Evolutionary conservation across 176 grass and related monocot genomes (phyloP), one percentile per base, ranked within the genome.

Genomic region (Hsuehochloa calcarea): DNA sequence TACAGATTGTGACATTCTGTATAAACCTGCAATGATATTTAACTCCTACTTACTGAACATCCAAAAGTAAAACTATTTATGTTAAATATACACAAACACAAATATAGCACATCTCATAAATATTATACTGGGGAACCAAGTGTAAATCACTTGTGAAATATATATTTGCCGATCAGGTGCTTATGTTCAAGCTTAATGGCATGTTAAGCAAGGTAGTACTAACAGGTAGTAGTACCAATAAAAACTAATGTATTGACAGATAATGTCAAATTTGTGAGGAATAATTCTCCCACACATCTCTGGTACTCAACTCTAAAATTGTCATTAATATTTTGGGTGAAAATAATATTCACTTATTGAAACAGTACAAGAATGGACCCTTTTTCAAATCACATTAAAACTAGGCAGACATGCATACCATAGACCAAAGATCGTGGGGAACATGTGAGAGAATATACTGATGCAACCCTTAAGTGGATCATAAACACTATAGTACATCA

Each of bases 371-470:
- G 1, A 62, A 54, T 7, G 31, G 9, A 70, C 52, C 17, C 9
- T 52, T 52, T 52, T 26, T 45, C n/a, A 68, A 65, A 88, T 50
- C 68, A 70, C 71, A 77, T 74, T 11, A 64, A 72, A 70, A 27
- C 29, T 40, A 80, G 66, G 34, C 69, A 71, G 8, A 54, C 83
- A 86, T 65, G 27, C 65, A 82, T 71, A 59, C 22, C 49, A 47
- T 52, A 77, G 52, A 68, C 62, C 82, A 70, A 81, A 81, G 44
- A 7, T 52, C 54, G 54, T 71, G 58, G 46, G 23, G 11, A 75
- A 80, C 68, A 80, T 79, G 50, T 45, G 46, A 22, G 20, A 55
- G 80, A 47, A 4, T 17, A 27, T 20, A 60, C 37, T 80, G 25
- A 60, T 68, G 25, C 46, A 73, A 63, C 55, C 10, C 43, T 47